These are phyloP conservation scores for Corchorus capsularis DNA, from an alignment of 345 rosid genomes.

Conservation along the genomic window DNA sequence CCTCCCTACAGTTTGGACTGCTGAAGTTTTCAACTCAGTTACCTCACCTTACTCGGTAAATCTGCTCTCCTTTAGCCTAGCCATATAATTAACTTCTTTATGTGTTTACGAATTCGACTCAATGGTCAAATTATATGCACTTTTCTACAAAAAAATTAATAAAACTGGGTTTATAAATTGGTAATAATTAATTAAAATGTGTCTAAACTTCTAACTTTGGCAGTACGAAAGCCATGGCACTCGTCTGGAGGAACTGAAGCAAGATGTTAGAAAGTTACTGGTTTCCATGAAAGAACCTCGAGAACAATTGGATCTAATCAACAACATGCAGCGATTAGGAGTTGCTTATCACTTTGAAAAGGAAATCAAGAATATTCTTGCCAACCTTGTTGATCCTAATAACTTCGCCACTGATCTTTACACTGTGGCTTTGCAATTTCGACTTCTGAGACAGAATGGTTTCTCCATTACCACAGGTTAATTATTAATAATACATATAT, in stretches of 20 bases:
- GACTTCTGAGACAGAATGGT: conserved; percentile 19
- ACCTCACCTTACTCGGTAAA: neutral
- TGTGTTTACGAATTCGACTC: neutral
- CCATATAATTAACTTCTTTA: neutral
- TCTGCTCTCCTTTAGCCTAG: neutral
- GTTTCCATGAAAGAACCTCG: neutral
- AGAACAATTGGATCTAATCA: neutral
- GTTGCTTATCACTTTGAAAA: conserved; percentile 18
- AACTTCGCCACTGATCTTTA: conserved; percentile 17
- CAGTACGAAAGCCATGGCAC: neutral
- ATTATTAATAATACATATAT: too few species aligned
- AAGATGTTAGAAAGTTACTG: neutral
- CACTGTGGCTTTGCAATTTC: conserved; percentile 14
- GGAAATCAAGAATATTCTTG: conserved; percentile 18
- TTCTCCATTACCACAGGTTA: conserved; percentile 9
- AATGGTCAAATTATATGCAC: too few species aligned
- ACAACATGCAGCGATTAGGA: conserved; percentile 21
- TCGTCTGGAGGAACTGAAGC: conserved; percentile 11
- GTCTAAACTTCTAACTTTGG: neutral
- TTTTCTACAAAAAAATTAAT: too few species aligned
- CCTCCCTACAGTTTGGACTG: conserved; percentile 4
- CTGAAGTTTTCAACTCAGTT: neutral
- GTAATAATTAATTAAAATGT: too few species aligned
- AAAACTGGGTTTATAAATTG: too few species aligned
- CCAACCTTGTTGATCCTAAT: neutral